Evolutionary conservation across 768 basidiomycete genomes (phyloP).

Genomic region (Russula griseocarnosa): DNA sequence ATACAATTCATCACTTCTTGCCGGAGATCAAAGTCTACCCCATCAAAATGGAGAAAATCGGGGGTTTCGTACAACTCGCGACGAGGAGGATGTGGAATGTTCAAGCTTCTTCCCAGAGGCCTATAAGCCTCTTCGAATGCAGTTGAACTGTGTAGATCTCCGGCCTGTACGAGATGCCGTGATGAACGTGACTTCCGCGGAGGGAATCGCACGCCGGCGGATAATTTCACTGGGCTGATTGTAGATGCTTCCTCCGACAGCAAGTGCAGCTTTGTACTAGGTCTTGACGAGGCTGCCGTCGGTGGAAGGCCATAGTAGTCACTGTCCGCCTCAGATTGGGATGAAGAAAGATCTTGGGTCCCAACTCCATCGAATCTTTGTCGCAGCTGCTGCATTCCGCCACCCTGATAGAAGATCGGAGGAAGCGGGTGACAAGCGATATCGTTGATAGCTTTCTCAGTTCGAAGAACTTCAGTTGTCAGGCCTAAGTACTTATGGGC

Average conservation of each 20-base stretch:
- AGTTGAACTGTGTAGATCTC: conserved; percentile 65
- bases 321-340: conserved; percentile 44
- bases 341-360: conserved; percentile 33
- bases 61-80: conserved; percentile 23
- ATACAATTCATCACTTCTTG: conserved; percentile 98
- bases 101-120: conserved; percentile 29
- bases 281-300: conserved; percentile 28
- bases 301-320: conserved; percentile 51
- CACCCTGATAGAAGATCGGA: conserved; percentile 83
- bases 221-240: conserved; percentile 30
- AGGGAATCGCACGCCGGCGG: conserved; percentile 23
- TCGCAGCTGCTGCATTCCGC: conserved; percentile 83
- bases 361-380: conserved; percentile 75
- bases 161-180: conserved; percentile 65
- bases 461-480: conserved; percentile 90
- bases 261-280: conserved; percentile 17
- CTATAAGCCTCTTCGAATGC: conserved; percentile 44
- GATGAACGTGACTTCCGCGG: conserved; percentile 37
- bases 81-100: conserved; percentile 19
- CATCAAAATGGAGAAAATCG: conserved; percentile 35
- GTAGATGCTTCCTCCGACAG: conserved; percentile 31
- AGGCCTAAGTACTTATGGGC: conserved; percentile 95
- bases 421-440: conserved; percentile 96
- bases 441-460: conserved; percentile 96
- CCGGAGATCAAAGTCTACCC: conserved; percentile 87